Percentiles rank a stretch among this genome's conserved stretches.
Conservation (phyloP, 225 moss, liverwort and hornwort genomes). For the Polytrichum formosum region DNA sequence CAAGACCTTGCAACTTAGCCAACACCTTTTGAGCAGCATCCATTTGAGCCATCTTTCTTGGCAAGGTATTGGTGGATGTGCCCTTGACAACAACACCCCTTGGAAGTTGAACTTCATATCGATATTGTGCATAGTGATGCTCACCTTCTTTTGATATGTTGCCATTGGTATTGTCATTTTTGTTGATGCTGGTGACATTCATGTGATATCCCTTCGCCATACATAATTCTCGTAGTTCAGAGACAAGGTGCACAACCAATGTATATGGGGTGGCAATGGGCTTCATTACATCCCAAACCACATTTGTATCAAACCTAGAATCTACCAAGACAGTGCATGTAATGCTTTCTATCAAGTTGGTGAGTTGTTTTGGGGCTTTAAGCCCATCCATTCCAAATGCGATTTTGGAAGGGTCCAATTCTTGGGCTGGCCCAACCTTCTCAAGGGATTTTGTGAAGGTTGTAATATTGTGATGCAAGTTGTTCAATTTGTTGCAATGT, state of each 20-base stretch:
- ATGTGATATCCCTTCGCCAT: constrained; percentile 43
- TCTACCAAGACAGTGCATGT: constrained; percentile 9
- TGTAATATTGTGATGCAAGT: too few relatives aligned
- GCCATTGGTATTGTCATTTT: too few relatives aligned
- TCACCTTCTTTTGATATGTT: neutral
- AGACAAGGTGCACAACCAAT: constrained; percentile 76
- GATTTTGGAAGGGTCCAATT: too few relatives aligned
- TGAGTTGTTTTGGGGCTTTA: too few relatives aligned
- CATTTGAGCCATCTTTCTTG: constrained; percentile 47
- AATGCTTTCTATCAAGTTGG: too few relatives aligned
- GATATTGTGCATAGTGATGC: constrained; percentile 16
- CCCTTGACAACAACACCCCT: too few relatives aligned
- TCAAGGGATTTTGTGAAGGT: too few relatives aligned
- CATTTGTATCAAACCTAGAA: constrained; percentile 72
- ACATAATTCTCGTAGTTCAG: constrained; percentile 79
- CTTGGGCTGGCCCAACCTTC: too few relatives aligned
- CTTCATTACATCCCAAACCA: constrained; percentile 78
- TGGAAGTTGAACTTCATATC: constrained; percentile 35
- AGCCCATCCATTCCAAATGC: too few relatives aligned
- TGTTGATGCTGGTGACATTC: constrained; percentile 12
- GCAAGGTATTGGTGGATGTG: too few relatives aligned
- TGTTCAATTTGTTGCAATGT: too few relatives aligned
- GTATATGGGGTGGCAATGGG: constrained; percentile 87
- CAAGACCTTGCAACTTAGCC: constrained; percentile 35
- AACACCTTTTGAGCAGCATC: constrained; percentile 55